A percentile compares a stretch with the other conserved stretches of the same genome.
These are phyloP conservation scores for Kodamaea derodonti DNA, from an alignment of 1,139 yeast species.

Conservation along the genomic window DNA sequence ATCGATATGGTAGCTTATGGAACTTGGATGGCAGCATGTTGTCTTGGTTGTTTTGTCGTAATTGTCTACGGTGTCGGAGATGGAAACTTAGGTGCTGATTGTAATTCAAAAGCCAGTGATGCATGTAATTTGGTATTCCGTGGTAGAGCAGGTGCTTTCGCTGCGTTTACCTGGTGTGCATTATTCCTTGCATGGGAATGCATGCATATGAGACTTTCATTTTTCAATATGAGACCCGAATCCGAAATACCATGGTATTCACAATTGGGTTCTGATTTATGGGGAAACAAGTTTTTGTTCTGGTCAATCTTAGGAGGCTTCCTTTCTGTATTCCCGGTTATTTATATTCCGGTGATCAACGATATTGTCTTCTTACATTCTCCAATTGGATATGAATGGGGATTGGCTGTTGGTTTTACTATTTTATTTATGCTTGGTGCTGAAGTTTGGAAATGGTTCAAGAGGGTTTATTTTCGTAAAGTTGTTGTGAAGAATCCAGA, in stretches of 20 bases:
- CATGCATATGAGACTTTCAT: slow-evolving; percentile 68
- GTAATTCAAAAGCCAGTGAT: slow-evolving; percentile 42
- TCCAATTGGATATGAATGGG: slow-evolving; percentile 83
- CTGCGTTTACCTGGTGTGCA: slow-evolving; percentile 89
- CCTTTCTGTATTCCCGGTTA: slow-evolving; percentile 72
- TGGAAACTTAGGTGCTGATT: slow-evolving; percentile 63
- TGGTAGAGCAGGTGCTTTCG: slow-evolving; percentile 80
- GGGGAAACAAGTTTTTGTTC: slow-evolving; percentile 75
- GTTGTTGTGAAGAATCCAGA: slow-evolving; percentile 46
- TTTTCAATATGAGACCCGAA: slow-evolving; percentile 73
- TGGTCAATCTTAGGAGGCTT: slow-evolving; percentile 81
- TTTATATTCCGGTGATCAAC: slow-evolving; percentile 86
- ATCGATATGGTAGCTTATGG: slow-evolving; percentile 77
- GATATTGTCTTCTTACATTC: slow-evolving; percentile 70
- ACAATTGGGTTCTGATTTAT: slow-evolving; percentile 55
- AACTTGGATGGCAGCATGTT: slow-evolving; percentile 65
- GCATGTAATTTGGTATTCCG: slow-evolving; percentile 64
- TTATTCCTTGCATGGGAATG: slow-evolving; percentile 89
- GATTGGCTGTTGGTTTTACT: slow-evolving; percentile 64
- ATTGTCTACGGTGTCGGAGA: slow-evolving; percentile 64
- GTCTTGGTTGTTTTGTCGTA: slow-evolving; percentile 64
- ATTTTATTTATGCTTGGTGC: slow-evolving; percentile 55
- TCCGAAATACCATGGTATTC: slow-evolving; percentile 58
- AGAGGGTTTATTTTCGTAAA: slow-evolving; percentile 54
- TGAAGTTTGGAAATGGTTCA: slow-evolving; percentile 65